phyloP scores from a whole-genome alignment of 345 rosid species.

The Salix udensis region DNA sequence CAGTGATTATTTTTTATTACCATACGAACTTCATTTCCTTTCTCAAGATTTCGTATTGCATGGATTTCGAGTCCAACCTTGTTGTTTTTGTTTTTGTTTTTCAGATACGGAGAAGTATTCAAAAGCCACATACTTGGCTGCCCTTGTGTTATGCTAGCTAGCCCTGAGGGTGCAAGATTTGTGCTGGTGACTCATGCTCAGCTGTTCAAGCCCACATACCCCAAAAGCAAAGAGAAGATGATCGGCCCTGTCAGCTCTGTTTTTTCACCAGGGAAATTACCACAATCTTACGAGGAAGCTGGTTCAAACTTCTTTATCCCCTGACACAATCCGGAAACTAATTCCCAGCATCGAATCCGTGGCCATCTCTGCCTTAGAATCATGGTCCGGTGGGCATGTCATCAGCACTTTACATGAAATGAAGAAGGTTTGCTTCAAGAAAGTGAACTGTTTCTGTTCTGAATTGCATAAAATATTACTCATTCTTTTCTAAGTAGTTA shows the following conservation, averaged over 20 bases:
- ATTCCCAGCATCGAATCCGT: constrained; percentile 40
- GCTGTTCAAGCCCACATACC: constrained; percentile 55
- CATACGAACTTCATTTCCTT: background rate
- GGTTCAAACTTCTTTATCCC: constrained; percentile 41
- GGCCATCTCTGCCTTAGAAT: constrained; percentile 30
- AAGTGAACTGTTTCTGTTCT: background rate
- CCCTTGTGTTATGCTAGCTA: constrained; percentile 47
- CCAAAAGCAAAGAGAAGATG: constrained; percentile 46
- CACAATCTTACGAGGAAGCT: constrained; percentile 40
- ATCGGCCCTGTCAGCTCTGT: constrained; percentile 49
- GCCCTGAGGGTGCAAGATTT: constrained; percentile 47
- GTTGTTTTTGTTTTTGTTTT: no score
- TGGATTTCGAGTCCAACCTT: background rate
- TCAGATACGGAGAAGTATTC: constrained; percentile 46
- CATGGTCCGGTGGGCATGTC: constrained; percentile 20
- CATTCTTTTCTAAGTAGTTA: background rate
- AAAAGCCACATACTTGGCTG: constrained; percentile 54
- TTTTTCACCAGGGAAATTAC: constrained; percentile 50
- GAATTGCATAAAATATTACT: background rate
- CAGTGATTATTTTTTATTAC: background rate
- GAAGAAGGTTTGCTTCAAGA: constrained; percentile 35
- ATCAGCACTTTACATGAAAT: constrained; percentile 45
- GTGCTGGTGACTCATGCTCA: constrained; percentile 46
- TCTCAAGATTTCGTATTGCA: background rate
- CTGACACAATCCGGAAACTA: constrained; percentile 20